Conservation (phyloP, 176 grass and related monocot genomes). For the Oryza nivara region DNA sequence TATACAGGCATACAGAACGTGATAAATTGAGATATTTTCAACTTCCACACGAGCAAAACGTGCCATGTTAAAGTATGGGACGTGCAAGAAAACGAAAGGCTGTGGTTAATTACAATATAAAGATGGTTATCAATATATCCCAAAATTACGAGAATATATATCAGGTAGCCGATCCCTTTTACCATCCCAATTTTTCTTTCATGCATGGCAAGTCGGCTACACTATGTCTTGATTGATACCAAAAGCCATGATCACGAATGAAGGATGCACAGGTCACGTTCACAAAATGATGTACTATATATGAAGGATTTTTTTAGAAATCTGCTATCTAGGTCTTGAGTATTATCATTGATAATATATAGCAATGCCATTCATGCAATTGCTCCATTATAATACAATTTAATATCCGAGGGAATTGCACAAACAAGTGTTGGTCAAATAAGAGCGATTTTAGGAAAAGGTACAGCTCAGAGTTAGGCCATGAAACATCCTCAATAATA, state of each 20-base stretch:
- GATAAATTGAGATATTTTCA: background rate
- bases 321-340: background rate
- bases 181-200: background rate
- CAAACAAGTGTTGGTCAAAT: background rate
- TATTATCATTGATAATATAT: background rate
- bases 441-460: background rate
- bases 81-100: background rate
- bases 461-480: background rate
- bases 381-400: background rate
- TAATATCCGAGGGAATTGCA: background rate
- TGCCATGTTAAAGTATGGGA: constrained; percentile 25
- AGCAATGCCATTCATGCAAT: constrained; percentile 4
- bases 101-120: background rate
- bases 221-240: background rate
- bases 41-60: background rate
- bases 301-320: background rate
- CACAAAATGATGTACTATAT: background rate
- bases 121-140: background rate
- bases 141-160: background rate
- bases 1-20: background rate
- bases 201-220: background rate
- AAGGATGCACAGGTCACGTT: background rate
- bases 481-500: background rate
- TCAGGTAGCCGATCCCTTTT: background rate
- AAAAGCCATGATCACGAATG: background rate